Evolutionary conservation across 1,284 basidiomycete genomes (phyloP).

Genomic region (Rugosomyces carneus): DNA sequence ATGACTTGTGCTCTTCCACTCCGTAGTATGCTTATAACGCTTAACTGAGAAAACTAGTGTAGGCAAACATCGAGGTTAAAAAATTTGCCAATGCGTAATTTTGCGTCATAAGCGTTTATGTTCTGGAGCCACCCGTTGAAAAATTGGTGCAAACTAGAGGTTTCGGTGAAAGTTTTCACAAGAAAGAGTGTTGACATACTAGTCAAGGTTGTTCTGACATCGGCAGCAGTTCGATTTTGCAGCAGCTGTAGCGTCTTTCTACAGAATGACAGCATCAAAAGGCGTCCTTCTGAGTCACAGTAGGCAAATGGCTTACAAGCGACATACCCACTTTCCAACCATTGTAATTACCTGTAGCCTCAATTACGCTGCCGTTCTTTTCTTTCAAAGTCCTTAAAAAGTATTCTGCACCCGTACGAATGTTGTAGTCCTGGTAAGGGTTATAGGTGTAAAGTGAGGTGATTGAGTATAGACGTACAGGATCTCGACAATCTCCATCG

Average conservation of each 20-base stretch:
- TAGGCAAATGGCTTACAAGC: conserved; percentile 33
- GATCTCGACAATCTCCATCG: conserved; percentile 60
- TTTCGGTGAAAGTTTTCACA: neutral
- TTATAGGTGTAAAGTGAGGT: neutral
- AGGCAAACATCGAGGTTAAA: conserved; percentile 57
- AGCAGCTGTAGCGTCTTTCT: conserved; percentile 58
- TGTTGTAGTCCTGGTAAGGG: conserved; percentile 56
- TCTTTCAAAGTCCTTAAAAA: conserved; percentile 48
- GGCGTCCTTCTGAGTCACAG: neutral
- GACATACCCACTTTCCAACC: conserved; percentile 69
- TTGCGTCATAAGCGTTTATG: conserved; percentile 45
- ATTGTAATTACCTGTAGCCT: conserved; percentile 71
- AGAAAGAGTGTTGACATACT: conserved; percentile 36
- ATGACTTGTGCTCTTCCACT: neutral
- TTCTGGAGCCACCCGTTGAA: conserved; percentile 77
- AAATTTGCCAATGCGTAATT: conserved; percentile 54
- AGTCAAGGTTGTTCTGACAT: conserved; percentile 77
- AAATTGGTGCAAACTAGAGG: conserved; percentile 62
- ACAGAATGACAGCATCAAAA: conserved; percentile 10
- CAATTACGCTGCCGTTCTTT: conserved; percentile 55
- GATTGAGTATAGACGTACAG: conserved; percentile 35
- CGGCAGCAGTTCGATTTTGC: conserved; percentile 49
- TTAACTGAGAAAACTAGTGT: neutral
- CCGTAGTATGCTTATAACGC: conserved; percentile 6
- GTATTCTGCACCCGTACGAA: conserved; percentile 54